Percentiles rank a stretch among this genome's conserved stretches.
Conservation (phyloP, 352 stramenopile genomes). For the Pythium aquatile region DNA sequence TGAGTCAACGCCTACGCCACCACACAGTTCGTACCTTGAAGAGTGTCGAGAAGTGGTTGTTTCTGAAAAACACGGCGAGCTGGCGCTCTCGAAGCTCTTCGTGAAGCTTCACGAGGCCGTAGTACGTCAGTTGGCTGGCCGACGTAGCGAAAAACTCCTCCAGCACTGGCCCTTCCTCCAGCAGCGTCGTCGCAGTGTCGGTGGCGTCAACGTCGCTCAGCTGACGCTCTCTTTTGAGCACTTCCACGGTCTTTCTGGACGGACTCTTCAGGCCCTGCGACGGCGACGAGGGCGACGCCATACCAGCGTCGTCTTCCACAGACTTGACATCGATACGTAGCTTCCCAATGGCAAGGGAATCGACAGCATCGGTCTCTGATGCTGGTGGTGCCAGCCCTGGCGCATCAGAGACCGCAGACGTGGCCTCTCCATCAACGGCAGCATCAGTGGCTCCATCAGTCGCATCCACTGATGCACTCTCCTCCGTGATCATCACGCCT, state of each 20-base stretch:
- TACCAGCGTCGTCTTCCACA: conserved; percentile 9
- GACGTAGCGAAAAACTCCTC: conserved; percentile 91
- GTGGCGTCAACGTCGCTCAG: conserved; percentile 67
- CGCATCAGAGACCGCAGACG: not conserved
- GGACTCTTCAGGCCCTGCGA: conserved; percentile 54
- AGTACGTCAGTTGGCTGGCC: conserved; percentile 94
- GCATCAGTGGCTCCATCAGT: not conserved
- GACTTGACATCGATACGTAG: conserved; percentile 45
- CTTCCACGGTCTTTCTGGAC: conserved; percentile 64
- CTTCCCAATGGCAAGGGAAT: conserved; percentile 5
- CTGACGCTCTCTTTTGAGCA: conserved; percentile 75
- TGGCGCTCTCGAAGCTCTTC: conserved; percentile 89
- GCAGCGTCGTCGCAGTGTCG: conserved; percentile 50
- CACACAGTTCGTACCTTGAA: conserved; percentile 77
- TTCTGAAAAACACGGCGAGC: conserved; percentile 97
- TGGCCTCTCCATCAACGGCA: not conserved
- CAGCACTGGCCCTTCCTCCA: conserved; percentile 79
- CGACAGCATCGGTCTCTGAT: not conserved
- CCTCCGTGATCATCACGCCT: conserved; percentile 64
- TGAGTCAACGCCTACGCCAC: too few species aligned
- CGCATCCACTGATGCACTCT: conserved; percentile 7
- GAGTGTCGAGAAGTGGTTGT: conserved; percentile 98
- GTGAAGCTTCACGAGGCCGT: conserved; percentile 92
- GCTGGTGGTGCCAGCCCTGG: not conserved
- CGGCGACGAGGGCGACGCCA: conserved; percentile 26